Percentiles rank a stretch among this genome's conserved stretches.
phyloP scores from a whole-genome alignment of 192 early-diverging fungal genomes.

The Backusella westeae region DNA sequence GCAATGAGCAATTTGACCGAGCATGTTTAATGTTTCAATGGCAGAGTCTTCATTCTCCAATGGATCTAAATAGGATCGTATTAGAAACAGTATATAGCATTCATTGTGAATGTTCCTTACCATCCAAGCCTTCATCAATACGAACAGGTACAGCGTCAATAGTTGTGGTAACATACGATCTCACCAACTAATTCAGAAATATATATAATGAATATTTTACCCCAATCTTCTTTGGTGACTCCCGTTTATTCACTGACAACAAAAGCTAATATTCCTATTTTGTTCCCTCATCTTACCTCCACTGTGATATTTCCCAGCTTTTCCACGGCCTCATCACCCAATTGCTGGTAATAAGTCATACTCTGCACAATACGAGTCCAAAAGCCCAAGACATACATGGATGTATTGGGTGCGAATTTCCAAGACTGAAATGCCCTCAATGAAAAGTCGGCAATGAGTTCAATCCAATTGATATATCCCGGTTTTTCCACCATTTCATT shows the following conservation, averaged over 20 bases:
- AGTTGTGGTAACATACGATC: slow-evolving; percentile 49
- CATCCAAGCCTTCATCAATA: slow-evolving; percentile 57
- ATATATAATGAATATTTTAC: too few species aligned
- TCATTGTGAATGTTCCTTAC: slow-evolving; percentile 24
- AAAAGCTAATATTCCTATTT: background rate
- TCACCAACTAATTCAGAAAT: slow-evolving; percentile 36
- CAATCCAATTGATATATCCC: slow-evolving; percentile 66
- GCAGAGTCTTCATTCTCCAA: slow-evolving; percentile 68
- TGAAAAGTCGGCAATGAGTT: slow-evolving; percentile 61
- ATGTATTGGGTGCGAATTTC: slow-evolving; percentile 75
- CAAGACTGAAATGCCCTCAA: slow-evolving; percentile 60
- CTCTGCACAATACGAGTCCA: slow-evolving; percentile 81
- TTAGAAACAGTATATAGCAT: background rate
- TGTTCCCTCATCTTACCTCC: slow-evolving; percentile 18
- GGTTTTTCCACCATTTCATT: slow-evolving; percentile 74
- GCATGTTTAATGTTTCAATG: slow-evolving; percentile 64
- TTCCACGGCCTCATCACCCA: slow-evolving; percentile 10
- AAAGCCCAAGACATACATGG: slow-evolving; percentile 78
- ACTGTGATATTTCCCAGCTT: slow-evolving; percentile 52
- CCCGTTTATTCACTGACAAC: too few species aligned
- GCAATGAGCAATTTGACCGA: slow-evolving; percentile 66
- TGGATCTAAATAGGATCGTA: slow-evolving; percentile 41
- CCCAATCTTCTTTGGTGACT: background rate
- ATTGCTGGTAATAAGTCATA: slow-evolving; percentile 40
- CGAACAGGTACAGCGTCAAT: slow-evolving; percentile 49